These are phyloP conservation scores for Podospora comata DNA, from an alignment of 495 filamentous ascomycete genomes.

Conservation along the genomic window DNA sequence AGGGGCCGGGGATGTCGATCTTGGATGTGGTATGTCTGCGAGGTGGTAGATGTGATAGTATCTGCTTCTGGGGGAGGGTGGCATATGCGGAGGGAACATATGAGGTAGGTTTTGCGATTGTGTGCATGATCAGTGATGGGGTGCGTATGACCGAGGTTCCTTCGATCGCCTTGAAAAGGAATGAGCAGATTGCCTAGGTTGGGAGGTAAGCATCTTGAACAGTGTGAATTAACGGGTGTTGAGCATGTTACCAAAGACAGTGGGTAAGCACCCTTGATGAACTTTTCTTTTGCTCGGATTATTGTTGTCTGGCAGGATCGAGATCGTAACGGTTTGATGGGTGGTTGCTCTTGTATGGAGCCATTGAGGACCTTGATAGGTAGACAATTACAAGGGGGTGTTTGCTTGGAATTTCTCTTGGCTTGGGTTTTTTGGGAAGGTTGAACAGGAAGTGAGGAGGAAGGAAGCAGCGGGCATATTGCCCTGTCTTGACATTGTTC, in stretches of 20 bases:
- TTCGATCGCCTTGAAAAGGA: not conserved
- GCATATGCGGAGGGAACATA: not conserved
- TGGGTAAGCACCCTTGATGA: not conserved
- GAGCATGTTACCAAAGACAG: not conserved
- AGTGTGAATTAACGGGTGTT: not conserved
- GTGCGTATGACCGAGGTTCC: not conserved
- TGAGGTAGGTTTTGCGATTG: not conserved
- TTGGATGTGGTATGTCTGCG: not conserved
- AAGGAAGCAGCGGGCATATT: not conserved
- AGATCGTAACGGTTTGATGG: too few relatives aligned
- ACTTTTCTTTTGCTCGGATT: not conserved
- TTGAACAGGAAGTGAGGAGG: not conserved
- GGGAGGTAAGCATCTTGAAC: too few relatives aligned
- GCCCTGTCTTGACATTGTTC: not conserved
- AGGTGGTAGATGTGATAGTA: not conserved
- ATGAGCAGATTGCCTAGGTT: too few relatives aligned
- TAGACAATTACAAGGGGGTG: not conserved
- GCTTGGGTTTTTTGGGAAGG: not conserved
- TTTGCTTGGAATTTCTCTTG: not conserved
- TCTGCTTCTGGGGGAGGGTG: not conserved
- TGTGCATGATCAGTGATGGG: not conserved
- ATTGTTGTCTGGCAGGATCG: too few relatives aligned
- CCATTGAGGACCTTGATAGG: not conserved
- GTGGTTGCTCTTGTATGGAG: not conserved
- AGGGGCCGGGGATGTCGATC: not conserved